A percentile compares a stretch with the other conserved stretches of the same genome.
Evolutionary conservation across 495 filamentous ascomycete species (phyloP).

Genomic region (Filosporella fistucella): DNA sequence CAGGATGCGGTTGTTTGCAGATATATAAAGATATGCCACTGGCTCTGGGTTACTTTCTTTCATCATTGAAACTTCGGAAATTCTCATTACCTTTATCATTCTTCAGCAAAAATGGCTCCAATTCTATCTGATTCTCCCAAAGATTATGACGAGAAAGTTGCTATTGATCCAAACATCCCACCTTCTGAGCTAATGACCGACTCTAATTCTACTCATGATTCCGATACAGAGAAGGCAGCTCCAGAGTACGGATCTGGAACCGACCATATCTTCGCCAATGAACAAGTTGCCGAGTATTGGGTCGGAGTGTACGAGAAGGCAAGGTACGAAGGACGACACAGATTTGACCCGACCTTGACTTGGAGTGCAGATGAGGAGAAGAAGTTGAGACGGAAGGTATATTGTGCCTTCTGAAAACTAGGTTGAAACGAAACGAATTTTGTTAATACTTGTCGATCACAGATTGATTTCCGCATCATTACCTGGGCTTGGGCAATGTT

Average conservation of each 20-base stretch:
- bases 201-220: not conserved
- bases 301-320: constrained; percentile 23
- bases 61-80: not conserved
- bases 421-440: not conserved
- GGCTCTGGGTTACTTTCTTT: not conserved
- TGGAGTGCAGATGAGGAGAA: constrained; percentile 69
- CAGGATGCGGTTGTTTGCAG: not conserved
- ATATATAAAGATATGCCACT: not conserved
- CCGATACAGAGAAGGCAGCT: not conserved
- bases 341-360: constrained; percentile 65
- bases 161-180: not conserved
- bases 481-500: constrained; percentile 66
- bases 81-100: not conserved
- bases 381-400: constrained; percentile 46
- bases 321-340: constrained; percentile 60
- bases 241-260: not conserved
- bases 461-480: constrained; percentile 16
- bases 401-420: constrained; percentile 32
- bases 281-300: constrained; percentile 3
- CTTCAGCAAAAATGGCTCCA: not conserved
- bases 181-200: not conserved
- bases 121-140: not conserved
- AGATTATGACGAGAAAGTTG: not conserved
- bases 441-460: no score
- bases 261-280: constrained; percentile 5